Evolutionary conservation across 2,329 filamentous ascomycete species (phyloP).

Genomic region (Claviceps monticola): DNA sequence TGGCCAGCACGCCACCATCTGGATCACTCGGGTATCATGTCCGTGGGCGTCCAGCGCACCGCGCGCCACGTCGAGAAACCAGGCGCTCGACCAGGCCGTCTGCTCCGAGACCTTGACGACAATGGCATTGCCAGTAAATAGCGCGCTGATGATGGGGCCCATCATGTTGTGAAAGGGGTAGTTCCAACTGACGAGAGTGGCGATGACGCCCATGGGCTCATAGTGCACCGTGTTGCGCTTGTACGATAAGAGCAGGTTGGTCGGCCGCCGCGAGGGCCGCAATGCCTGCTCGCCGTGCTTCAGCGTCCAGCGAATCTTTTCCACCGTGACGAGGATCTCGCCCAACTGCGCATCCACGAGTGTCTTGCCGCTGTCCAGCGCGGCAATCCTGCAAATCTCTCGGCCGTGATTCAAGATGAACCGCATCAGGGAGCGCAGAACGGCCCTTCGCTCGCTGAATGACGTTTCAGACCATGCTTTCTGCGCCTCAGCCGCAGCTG

Average conservation of each 20-base stretch:
- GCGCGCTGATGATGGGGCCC: conserved; percentile 74
- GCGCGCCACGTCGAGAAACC: conserved; percentile 68
- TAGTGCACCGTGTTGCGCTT: conserved; percentile 85
- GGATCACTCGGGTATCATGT: conserved; percentile 67
- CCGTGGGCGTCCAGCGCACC: conserved; percentile 72
- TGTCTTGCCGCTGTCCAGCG: conserved; percentile 90
- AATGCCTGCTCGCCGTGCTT: conserved; percentile 77
- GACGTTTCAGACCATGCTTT: conserved; percentile 61
- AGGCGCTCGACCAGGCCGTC: conserved; percentile 81
- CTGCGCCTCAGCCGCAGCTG: conserved; percentile 62
- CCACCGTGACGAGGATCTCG: conserved; percentile 84
- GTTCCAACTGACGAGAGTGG: conserved; percentile 93
- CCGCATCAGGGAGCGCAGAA: conserved; percentile 68
- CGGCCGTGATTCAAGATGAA: conserved; percentile 83
- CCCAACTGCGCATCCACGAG: conserved; percentile 88
- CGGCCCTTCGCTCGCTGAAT: conserved; percentile 62
- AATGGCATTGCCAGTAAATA: conserved; percentile 85
- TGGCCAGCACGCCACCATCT: conserved; percentile 81
- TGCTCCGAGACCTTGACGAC: conserved; percentile 91
- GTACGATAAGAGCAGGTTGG: conserved; percentile 88
- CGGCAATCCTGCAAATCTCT: conserved; percentile 70
- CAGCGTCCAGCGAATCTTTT: conserved; percentile 92
- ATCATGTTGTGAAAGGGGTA: conserved; percentile 94
- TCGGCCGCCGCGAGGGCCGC: conserved; percentile 57
- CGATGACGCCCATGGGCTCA: conserved; percentile 84